Evolutionary conservation across 345 rosid genomes (phyloP), one percentile per base, ranked within the genome.

Genomic region (Murraya paniculata): DNA sequence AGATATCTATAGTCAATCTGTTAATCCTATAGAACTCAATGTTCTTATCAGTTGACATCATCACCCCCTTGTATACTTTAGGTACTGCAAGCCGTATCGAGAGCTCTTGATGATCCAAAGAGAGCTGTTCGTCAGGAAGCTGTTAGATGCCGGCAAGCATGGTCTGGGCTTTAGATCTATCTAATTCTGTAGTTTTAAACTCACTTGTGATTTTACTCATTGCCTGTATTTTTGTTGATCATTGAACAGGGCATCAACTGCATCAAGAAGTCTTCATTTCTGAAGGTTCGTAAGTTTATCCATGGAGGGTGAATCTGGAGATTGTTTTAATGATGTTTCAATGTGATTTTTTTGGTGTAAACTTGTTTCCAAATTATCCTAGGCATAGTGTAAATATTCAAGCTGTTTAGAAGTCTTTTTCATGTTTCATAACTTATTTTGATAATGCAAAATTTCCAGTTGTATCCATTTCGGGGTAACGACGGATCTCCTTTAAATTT

Each of bases 41-140:
- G 22, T 28, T 18, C 60, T 48, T 18, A 13, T 2, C 36, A 18
- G 5, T 70, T 30, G 24, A 70, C 38, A 30, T 28, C 53, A 30
- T 2, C 31, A 3, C 38, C 59, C 6, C 2, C 18, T 9, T 25
- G 31, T 30, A 7, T 70, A 50, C 1, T 1, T 69, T 86, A 92
- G 99, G 97, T 95, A 28, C 76, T 90, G 76, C 82, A 82, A 86
- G 89, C 97, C 16, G 38, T 88, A 50, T 64, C 86, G 28, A 87
- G 82, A 80, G 90, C 93, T 55, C 91, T 91, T 4, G 97, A 93
- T 82, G 99, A 95, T 82, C 91, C 90, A 6, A 94, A 94, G 88
- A 88, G 97, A 65, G 87, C 78, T 35, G 99, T 95, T 76, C 95
- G 98, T 50, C 84, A 71, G 81, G 97, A 95, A 88, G 97, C 98